phyloP scores from a whole-genome alignment of 345 rosid species.

The Acer campestre region DNA sequence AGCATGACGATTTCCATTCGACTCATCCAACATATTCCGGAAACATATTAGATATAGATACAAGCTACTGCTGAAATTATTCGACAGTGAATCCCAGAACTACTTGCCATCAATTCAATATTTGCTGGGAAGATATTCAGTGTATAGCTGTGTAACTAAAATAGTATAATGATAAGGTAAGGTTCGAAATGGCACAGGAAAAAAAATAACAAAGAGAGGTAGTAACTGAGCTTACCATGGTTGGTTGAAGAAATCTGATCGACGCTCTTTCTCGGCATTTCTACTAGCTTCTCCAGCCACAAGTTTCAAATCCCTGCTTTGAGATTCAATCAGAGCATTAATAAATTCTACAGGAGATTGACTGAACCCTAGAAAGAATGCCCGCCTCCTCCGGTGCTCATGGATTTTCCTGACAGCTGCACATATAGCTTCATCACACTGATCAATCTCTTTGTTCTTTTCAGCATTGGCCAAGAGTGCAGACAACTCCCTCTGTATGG shows the following conservation, averaged over 20 bases:
- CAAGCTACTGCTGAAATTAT: neutral
- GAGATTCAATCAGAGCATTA: conserved; percentile 90
- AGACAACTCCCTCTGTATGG: conserved; percentile 89
- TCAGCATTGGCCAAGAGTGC: conserved; percentile 86
- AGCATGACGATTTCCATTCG: neutral
- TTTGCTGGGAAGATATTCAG: neutral
- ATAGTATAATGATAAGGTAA: neutral
- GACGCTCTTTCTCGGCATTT: conserved; percentile 85
- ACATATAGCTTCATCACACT: conserved; percentile 95
- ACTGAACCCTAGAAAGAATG: conserved; percentile 96
- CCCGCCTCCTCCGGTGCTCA: conserved; percentile 89
- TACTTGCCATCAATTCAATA: conserved; percentile 2
- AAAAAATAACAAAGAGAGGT: neutral
- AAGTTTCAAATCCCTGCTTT: conserved; percentile 84
- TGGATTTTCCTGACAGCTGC: conserved; percentile 89
- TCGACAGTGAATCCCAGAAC: neutral
- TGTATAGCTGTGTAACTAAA: neutral
- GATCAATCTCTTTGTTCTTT: conserved; percentile 94
- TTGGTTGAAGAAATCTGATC: conserved; percentile 88
- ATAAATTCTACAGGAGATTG: conserved; percentile 96
- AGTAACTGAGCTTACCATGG: conserved; percentile 69
- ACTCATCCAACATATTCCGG: neutral
- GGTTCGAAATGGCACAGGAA: neutral
- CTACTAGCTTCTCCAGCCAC: conserved; percentile 90
- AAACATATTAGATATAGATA: neutral